Base-by-base conservation (phyloP, 2,329 filamentous ascomycete genomes). In the Graphilbum sp. region DNA sequence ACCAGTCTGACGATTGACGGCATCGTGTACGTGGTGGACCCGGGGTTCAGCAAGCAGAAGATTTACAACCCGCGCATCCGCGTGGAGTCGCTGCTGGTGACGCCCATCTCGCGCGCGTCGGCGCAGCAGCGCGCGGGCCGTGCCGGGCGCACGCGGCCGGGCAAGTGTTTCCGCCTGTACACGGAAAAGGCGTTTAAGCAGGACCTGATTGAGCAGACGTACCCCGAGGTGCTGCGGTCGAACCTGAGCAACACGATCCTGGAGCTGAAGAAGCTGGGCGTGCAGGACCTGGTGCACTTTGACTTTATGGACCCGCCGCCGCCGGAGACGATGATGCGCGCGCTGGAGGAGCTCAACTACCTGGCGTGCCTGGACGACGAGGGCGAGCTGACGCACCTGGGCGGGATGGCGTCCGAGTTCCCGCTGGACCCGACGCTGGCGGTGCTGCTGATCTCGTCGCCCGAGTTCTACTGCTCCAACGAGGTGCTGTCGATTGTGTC, bases 1-100 rank as follows among this genome's bases (percentile, higher is more conserved):
- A 98, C 90, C 0, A 88, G 80, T 52, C 73, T 98, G 59, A 98
- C 90, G 34, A 98, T 98, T 43, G 90, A 98, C 54, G 90, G 90
- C 55, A 98, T 98, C 46, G 90, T 98, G 27, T 98, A 95, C 53
- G 90, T 98, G 25, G 88, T 98, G n/a, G 90, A 98, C 52, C 88
- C 90, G 2, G 90, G 90, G 27, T 98, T 98, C 65, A 94, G 86
- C 63, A 98, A 98, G 64, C 90, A 98, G 54, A 98, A 96, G 61
- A 90, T 96, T 45, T 98, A 96, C 67, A 96, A 98, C 58, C 88
- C 90, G 18, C 78, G 90, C 43, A 92, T 94, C 50, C 78, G 90
- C 57, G 87, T 98, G 46, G 90, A 98, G 61, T 96, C 90, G 1
- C 70, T 98, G 8, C 68, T 98, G n/a, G 88, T 98, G 5, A 95